Evolutionary conservation across 1,284 basidiomycete species (phyloP).

Genomic region (Trametes sp.): DNA sequence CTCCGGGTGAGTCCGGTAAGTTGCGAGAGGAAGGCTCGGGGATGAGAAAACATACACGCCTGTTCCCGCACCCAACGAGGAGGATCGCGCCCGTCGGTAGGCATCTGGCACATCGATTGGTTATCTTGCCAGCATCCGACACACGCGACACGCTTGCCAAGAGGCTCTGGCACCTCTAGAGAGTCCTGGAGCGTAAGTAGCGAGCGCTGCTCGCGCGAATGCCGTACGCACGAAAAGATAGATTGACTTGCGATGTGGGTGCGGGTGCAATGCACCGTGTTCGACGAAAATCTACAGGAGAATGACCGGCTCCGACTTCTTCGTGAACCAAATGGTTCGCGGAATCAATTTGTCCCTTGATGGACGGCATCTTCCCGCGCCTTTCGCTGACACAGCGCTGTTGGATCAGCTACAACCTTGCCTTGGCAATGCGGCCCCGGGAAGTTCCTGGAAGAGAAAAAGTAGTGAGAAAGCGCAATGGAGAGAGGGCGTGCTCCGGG

Average conservation of each 20-base stretch:
- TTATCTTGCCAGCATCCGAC: conserved; percentile 1
- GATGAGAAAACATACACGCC: conserved; percentile 24
- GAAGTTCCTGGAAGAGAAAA: background rate
- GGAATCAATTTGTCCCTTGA: conserved; percentile 24
- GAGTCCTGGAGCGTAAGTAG: background rate
- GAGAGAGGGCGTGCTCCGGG: background rate
- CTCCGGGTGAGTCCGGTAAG: conserved; percentile 19
- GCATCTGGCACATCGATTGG: conserved; percentile 17
- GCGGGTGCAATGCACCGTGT: conserved; percentile 17
- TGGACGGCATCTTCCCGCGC: conserved; percentile 22
- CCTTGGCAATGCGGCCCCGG: background rate
- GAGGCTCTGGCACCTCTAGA: conserved; percentile 12
- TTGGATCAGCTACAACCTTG: conserved; percentile 14
- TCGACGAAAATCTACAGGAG: conserved; percentile 13
- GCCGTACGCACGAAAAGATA: conserved; percentile 21
- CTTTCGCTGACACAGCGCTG: conserved; percentile 23
- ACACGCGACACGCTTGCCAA: conserved; percentile 9
- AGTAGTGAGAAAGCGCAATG: background rate
- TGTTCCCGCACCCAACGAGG: conserved; percentile 15
- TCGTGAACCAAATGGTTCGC: conserved; percentile 32
- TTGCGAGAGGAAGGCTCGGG: conserved; percentile 1
- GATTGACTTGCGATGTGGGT: conserved; percentile 22
- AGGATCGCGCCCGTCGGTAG: conserved; percentile 13
- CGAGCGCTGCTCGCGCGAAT: background rate
- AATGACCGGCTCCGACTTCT: conserved; percentile 25